Percentiles rank a stretch among this genome's conserved stretches.
Conservation (phyloP, 2,329 filamentous ascomycete species). For the Cytospora chrysosperma region DNA sequence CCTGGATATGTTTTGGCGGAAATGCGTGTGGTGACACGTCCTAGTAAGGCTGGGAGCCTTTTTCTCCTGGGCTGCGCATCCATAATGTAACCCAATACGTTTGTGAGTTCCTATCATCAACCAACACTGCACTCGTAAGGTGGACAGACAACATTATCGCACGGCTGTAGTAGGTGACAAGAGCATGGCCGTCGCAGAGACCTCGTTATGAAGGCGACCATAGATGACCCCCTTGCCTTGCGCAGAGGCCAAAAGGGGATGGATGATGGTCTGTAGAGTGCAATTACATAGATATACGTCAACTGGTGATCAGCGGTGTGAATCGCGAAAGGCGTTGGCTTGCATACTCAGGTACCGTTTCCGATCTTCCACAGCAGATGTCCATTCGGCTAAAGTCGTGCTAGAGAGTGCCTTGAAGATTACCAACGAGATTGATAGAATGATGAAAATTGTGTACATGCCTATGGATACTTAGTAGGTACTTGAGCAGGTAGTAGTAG, state of each 20-base stretch:
- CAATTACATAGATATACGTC: no score
- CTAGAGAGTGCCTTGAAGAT: background rate
- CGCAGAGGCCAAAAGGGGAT: background rate
- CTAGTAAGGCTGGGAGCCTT: slow-evolving; percentile 12
- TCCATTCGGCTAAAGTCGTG: background rate
- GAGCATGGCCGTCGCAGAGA: background rate
- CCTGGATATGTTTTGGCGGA: background rate
- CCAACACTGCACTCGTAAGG: background rate
- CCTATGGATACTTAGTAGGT: no score
- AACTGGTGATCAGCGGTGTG: background rate
- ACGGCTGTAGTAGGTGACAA: background rate
- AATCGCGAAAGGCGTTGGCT: background rate
- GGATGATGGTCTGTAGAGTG: background rate
- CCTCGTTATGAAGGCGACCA: background rate
- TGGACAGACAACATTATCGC: background rate
- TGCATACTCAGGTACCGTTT: background rate
- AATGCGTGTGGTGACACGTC: slow-evolving; percentile 1
- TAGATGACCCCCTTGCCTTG: background rate
- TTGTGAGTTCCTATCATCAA: background rate
- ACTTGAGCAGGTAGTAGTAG: no score
- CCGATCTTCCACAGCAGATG: background rate
- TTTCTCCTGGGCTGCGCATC: background rate
- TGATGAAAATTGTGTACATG: background rate
- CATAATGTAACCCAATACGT: background rate
- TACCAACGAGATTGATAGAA: background rate